A percentile compares a stretch with the other conserved stretches of the same genome.
These are phyloP conservation scores for Parafenestella ontariensis DNA, from an alignment of 2,329 filamentous ascomycete species.

Conservation along the genomic window DNA sequence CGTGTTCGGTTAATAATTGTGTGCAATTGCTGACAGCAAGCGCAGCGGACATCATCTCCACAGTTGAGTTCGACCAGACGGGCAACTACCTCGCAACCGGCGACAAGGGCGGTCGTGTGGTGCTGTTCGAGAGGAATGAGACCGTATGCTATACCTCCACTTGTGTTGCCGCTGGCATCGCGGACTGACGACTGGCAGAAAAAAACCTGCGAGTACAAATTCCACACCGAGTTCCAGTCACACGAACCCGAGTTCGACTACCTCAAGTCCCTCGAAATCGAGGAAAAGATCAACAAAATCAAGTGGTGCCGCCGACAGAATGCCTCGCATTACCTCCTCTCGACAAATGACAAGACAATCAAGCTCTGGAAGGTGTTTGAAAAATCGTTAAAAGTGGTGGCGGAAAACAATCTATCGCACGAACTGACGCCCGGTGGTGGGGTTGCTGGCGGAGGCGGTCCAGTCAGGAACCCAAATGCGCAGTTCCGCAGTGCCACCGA, in stretches of 20 bases:
- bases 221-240: slow-evolving; percentile 99
- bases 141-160: slow-evolving; percentile 68
- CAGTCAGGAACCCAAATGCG: slow-evolving; percentile 73
- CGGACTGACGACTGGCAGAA: slow-evolving; percentile 67
- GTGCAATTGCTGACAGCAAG: slow-evolving; percentile 19
- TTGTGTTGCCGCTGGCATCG: not conserved
- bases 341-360: slow-evolving; percentile 99
- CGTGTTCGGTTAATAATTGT: slow-evolving; percentile 11
- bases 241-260: slow-evolving; percentile 99
- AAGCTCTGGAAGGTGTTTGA: slow-evolving; percentile 99
- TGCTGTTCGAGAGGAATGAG: slow-evolving; percentile 92
- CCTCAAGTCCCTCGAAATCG: slow-evolving; percentile 97
- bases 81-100: slow-evolving; percentile 90
- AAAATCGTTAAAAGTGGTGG: slow-evolving; percentile 98
- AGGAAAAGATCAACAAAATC: slow-evolving; percentile 99
- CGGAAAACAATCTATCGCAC: slow-evolving; percentile 97
- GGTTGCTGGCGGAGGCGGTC: slow-evolving; percentile 77
- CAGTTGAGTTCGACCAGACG: slow-evolving; percentile 88
- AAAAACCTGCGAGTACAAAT: slow-evolving; percentile 99
- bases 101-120: slow-evolving; percentile 85
- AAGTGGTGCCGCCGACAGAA: slow-evolving; percentile 99
- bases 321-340: slow-evolving; percentile 95
- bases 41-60: slow-evolving; percentile 87
- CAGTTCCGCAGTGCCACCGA: slow-evolving; percentile 82
- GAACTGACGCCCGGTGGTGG: slow-evolving; percentile 81